Evolutionary conservation across 805 yeast species (phyloP).

Genomic region (Metschnikowia shivogae): DNA sequence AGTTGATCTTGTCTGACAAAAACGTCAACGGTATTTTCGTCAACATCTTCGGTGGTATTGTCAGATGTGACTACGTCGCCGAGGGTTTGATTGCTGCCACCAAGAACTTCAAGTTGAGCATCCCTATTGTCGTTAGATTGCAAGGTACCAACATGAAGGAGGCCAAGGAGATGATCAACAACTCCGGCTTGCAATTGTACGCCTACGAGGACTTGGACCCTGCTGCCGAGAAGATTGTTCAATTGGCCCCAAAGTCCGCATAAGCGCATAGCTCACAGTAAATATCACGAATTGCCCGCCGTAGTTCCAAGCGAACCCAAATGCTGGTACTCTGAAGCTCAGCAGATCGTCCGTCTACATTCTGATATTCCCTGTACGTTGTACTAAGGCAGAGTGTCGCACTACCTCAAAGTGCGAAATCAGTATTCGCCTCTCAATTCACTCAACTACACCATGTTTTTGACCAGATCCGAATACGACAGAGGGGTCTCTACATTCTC

Average conservation of each 20-base stretch:
- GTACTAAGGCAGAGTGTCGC: constrained; percentile 8
- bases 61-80: constrained; percentile 98
- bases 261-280: constrained; percentile 1
- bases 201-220: constrained; percentile 91
- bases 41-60: constrained; percentile 99
- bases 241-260: constrained; percentile 45
- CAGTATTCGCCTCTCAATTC: constrained; percentile 4
- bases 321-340: too few species aligned
- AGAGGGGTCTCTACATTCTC: constrained; percentile 98
- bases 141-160: constrained; percentile 95
- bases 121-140: constrained; percentile 96
- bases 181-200: constrained; percentile 90
- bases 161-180: constrained; percentile 80
- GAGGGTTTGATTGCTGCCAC: constrained; percentile 95
- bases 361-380: neutral
- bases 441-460: constrained; percentile 57
- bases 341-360: neutral
- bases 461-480: constrained; percentile 99
- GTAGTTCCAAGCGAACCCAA: neutral
- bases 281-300: neutral
- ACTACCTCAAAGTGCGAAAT: constrained; percentile 4
- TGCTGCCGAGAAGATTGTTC: constrained; percentile 94
- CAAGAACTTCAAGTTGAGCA: constrained; percentile 80
- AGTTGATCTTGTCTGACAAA: constrained; percentile 83
- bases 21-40: constrained; percentile 93